phyloP scores from a whole-genome alignment of 1,139 yeast species.

The Citeromyces hawaiiensis region DNA sequence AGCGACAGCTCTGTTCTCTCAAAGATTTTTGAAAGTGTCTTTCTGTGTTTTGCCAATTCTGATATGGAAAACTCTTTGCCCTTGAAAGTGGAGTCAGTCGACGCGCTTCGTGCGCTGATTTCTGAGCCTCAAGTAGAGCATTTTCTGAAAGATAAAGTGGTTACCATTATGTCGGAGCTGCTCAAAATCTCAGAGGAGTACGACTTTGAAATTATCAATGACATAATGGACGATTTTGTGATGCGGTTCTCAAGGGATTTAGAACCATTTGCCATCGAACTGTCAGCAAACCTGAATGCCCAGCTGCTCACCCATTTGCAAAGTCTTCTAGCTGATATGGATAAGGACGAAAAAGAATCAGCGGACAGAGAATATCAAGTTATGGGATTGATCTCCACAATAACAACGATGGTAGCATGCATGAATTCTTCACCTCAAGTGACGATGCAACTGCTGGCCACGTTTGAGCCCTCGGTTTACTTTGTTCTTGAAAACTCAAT shows the following conservation, averaged over 20 bases:
- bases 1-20: slow-evolving; percentile 26
- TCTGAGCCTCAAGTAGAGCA: slow-evolving; percentile 33
- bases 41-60: slow-evolving; percentile 25
- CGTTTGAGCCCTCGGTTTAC: slow-evolving; percentile 25
- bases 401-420: slow-evolving; percentile 37
- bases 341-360: slow-evolving; percentile 19
- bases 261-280: slow-evolving; percentile 42
- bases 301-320: slow-evolving; percentile 22
- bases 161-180: slow-evolving; percentile 37
- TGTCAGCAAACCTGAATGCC: slow-evolving; percentile 30
- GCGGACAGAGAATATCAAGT: slow-evolving; percentile 39
- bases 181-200: slow-evolving; percentile 34
- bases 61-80: slow-evolving; percentile 27
- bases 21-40: slow-evolving; percentile 30
- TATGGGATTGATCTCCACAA: slow-evolving; percentile 33
- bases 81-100: slow-evolving; percentile 37
- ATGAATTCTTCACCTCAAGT: slow-evolving; percentile 35
- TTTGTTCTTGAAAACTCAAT: slow-evolving; percentile 30
- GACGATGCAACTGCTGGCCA: slow-evolving; percentile 25
- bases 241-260: slow-evolving; percentile 36
- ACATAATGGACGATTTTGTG: slow-evolving; percentile 44
- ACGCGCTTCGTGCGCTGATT: slow-evolving; percentile 36
- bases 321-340: slow-evolving; percentile 28
- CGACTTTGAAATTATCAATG: slow-evolving; percentile 39
- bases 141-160: slow-evolving; percentile 32